Conservation (phyloP, 768 basidiomycete species). For the Gyrodon lividus region DNA sequence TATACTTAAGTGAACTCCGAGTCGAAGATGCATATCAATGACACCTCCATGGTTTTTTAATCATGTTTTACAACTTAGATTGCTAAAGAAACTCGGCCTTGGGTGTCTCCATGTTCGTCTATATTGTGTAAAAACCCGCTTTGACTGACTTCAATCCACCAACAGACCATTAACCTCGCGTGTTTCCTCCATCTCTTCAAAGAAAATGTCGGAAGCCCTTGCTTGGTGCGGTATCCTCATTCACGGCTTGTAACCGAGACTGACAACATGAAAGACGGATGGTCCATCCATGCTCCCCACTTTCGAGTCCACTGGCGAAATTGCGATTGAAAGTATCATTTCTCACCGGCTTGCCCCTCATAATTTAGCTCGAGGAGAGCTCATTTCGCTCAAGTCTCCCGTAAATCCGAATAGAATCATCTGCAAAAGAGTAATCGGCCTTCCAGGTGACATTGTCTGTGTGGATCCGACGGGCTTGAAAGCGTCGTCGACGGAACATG, state of each 20-base stretch:
- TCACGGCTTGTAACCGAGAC: neutral
- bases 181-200: slow-evolving; percentile 63
- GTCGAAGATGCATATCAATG: slow-evolving; percentile 5
- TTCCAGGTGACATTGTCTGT: slow-evolving; percentile 87
- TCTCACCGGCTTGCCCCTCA: slow-evolving; percentile 51
- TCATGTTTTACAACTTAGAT: slow-evolving; percentile 1
- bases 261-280: slow-evolving; percentile 44
- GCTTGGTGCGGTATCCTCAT: slow-evolving; percentile 40
- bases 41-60: slow-evolving; percentile 13
- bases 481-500: slow-evolving; percentile 68
- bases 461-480: slow-evolving; percentile 77
- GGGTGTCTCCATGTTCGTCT: slow-evolving; percentile 30
- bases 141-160: slow-evolving; percentile 2
- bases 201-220: slow-evolving; percentile 57
- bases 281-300: slow-evolving; percentile 87
- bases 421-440: slow-evolving; percentile 87
- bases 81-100: slow-evolving; percentile 21
- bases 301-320: slow-evolving; percentile 55
- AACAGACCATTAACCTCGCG: slow-evolving; percentile 51
- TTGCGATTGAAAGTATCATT: slow-evolving; percentile 61
- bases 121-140: neutral
- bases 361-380: slow-evolving; percentile 66
- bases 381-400: slow-evolving; percentile 73
- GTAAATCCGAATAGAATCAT: slow-evolving; percentile 61
- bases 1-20: neutral